Evolutionary conservation across 2,329 filamentous ascomycete species (phyloP).

Genomic region (Exophiala sideris): DNA sequence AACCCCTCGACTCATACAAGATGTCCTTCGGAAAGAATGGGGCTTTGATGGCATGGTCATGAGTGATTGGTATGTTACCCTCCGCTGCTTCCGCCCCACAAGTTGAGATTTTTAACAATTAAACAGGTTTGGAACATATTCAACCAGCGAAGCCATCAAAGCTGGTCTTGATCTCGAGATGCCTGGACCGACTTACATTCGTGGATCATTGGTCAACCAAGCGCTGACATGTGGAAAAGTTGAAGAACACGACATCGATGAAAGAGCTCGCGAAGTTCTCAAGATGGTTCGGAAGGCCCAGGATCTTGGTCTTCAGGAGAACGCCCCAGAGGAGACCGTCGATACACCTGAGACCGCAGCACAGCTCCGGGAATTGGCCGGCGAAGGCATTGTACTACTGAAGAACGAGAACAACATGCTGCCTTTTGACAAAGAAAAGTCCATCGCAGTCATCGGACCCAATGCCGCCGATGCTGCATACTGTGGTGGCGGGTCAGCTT

Average conservation of each 20-base stretch:
- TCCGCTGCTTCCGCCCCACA: not conserved
- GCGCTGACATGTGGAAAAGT: slow-evolving; percentile 57
- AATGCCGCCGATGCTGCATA: slow-evolving; percentile 49
- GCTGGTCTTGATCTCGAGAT: slow-evolving; percentile 48
- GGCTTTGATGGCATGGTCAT: slow-evolving; percentile 46
- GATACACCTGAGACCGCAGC: slow-evolving; percentile 62
- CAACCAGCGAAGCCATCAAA: slow-evolving; percentile 42
- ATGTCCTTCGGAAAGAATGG: slow-evolving; percentile 47
- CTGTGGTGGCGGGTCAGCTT: slow-evolving; percentile 64
- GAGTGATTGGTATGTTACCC: slow-evolving; percentile 42
- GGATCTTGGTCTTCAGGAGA: slow-evolving; percentile 53
- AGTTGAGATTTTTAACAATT: not conserved
- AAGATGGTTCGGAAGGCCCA: slow-evolving; percentile 59
- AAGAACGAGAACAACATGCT: slow-evolving; percentile 67
- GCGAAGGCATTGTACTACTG: slow-evolving; percentile 68
- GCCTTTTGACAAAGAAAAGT: slow-evolving; percentile 50
- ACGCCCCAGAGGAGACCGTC: slow-evolving; percentile 51
- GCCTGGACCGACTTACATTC: slow-evolving; percentile 45
- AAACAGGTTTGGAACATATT: slow-evolving; percentile 46
- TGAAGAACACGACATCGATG: slow-evolving; percentile 53
- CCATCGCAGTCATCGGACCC: slow-evolving; percentile 53
- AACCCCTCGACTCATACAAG: slow-evolving; percentile 39
- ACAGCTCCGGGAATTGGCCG: slow-evolving; percentile 62
- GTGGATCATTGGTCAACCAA: slow-evolving; percentile 39
- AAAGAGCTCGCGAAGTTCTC: slow-evolving; percentile 57